Percentiles rank a stretch among this genome's conserved stretches.
Evolutionary conservation across 2,329 filamentous ascomycete species (phyloP).

Genomic region (Epichloe sp.): DNA sequence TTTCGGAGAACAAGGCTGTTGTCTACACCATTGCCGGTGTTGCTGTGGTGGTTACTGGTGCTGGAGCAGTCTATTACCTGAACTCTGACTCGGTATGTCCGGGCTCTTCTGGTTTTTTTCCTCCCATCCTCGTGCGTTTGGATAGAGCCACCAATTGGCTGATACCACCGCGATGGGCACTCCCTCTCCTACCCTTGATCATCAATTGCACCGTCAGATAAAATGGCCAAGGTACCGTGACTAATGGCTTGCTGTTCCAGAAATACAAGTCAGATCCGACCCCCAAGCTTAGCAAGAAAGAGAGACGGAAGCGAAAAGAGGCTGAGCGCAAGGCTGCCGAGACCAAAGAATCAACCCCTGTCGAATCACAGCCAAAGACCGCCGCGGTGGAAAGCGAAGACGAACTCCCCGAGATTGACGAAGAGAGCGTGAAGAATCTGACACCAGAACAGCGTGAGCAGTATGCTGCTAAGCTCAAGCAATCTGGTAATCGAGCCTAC

Average conservation of each 20-base stretch:
- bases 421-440: conserved; percentile 38
- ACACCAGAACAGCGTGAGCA: conserved; percentile 62
- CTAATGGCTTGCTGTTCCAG: conserved; percentile 13
- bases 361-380: conserved; percentile 31
- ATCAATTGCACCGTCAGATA: neutral
- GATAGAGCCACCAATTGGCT: neutral
- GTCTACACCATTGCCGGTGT: conserved; percentile 96
- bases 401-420: conserved; percentile 56
- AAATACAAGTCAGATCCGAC: conserved; percentile 32
- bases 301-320: conserved; percentile 78
- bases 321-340: conserved; percentile 46
- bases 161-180: too few species aligned
- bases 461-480: conserved; percentile 85
- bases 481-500: conserved; percentile 91
- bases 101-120: neutral
- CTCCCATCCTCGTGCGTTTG: neutral
- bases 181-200: neutral
- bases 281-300: conserved; percentile 75
- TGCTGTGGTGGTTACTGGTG: conserved; percentile 79
- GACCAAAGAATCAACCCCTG: conserved; percentile 22
- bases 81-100: conserved; percentile 41
- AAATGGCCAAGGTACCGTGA: neutral
- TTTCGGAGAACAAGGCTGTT: conserved; percentile 85
- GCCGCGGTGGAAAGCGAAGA: conserved; percentile 45
- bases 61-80: conserved; percentile 87